Base-by-base conservation (phyloP, 805 yeast genomes). In the Nakazawaea sp. region DNA sequence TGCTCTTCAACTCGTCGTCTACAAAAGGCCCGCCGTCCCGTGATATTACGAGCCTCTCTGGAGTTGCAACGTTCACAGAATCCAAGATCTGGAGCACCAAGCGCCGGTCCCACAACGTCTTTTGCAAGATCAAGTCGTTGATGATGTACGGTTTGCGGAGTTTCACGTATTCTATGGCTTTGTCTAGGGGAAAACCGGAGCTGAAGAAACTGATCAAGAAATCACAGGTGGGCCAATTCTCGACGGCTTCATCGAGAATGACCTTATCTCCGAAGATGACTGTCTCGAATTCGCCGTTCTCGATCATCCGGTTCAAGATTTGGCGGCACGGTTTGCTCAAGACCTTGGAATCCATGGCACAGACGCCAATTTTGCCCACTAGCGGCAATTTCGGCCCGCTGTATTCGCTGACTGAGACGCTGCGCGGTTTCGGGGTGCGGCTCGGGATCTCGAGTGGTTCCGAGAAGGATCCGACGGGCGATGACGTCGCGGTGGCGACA, bases 191-290 rank as follows among this genome's bases (percentile, higher is more conserved):
- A 61, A 92, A 92, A 0, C 99, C 99, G 21, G 78, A 75, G n/a
- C 95, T 84, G 58, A 92, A 92, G 59, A 92, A 92, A 47, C 90
- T 81, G 43, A 92, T 85, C 44, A 92, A 67, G 52, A 87, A 92
- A 56, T 92, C 99, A 64, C 98, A 92, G 26, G 96, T 87, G 27
- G 99, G 99, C 99, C 99, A 92, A 56, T 88, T 87, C 62, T 92
- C 97, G 42, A 92, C 75, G 12, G 72, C 64, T 62, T 94, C 98
- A 59, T 92, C 98, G 39, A 92, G 62, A 35, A 92, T 90, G 18
- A 88, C 97, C 59, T 92, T 92, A 58, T 92, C 99, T 42, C 97
- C 97, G 64, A 92, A 92, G 38, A 92, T 88, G 15, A 92, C 84
- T 0, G 97, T 87, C 53, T 92, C 97, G 56, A 92, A 92, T 61